Evolutionary conservation across 106 monocot species (phyloP).

Genomic region (Phalaenopsis equestris): DNA sequence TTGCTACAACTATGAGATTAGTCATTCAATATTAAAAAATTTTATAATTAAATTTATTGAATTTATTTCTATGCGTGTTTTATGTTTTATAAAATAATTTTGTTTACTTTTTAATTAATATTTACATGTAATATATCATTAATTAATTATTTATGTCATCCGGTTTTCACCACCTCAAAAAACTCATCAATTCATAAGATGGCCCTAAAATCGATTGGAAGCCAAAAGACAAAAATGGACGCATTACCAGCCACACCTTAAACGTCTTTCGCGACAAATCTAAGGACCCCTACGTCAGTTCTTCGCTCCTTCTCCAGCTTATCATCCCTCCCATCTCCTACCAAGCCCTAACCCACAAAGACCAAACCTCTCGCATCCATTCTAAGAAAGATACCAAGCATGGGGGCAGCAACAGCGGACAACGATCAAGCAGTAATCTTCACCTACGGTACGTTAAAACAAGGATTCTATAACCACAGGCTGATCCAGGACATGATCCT

Average conservation of each 20-base stretch:
- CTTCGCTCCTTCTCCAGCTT: not conserved
- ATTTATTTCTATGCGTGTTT: too few relatives aligned
- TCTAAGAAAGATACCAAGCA: not conserved
- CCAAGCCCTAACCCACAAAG: not conserved
- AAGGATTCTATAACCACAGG: conserved; percentile 74
- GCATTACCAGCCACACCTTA: not conserved
- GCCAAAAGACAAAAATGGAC: too few relatives aligned
- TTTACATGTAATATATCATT: too few relatives aligned
- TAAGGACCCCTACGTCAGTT: not conserved
- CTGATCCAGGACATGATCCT: conserved; percentile 52
- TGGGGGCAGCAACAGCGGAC: not conserved
- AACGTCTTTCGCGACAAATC: not conserved
- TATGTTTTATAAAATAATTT: too few relatives aligned
- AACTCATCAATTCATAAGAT: too few relatives aligned
- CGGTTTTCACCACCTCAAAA: too few relatives aligned
- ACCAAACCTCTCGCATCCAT: not conserved
- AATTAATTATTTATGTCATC: too few relatives aligned
- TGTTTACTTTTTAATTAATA: too few relatives aligned
- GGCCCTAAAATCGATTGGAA: too few relatives aligned
- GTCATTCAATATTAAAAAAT: too few relatives aligned
- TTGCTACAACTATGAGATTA: too few relatives aligned
- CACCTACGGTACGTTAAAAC: conserved; percentile 90
- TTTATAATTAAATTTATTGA: too few relatives aligned
- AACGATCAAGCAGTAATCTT: conserved; percentile 32
- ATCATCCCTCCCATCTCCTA: not conserved